These are phyloP conservation scores for Lactarius pseudohatsudake DNA, from an alignment of 768 basidiomycete genomes.

Conservation along the genomic window DNA sequence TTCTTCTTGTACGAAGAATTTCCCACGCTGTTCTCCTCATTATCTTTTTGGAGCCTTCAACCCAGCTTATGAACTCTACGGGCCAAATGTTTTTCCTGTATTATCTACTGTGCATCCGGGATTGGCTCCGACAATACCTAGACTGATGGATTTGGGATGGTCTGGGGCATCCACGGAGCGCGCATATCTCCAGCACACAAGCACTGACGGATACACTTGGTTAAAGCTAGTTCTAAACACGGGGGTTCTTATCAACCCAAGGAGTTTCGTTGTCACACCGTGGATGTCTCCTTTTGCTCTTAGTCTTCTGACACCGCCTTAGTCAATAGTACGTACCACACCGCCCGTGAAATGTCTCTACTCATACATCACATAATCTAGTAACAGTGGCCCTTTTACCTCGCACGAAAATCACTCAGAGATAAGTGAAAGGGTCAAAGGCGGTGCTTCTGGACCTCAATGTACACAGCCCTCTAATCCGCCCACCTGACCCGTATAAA, in stretches of 20 bases:
- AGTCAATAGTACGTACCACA: not conserved
- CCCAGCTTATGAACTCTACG: not conserved
- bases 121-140: not conserved
- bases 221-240: not conserved
- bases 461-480: not conserved
- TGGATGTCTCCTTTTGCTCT: not conserved
- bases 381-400: not conserved
- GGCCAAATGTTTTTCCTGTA: not conserved
- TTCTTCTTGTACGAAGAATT: not conserved
- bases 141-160: not conserved
- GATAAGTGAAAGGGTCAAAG: not conserved
- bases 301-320: not conserved
- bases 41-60: not conserved
- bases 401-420: not conserved
- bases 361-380: not conserved
- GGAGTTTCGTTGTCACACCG: not conserved
- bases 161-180: not conserved
- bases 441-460: not conserved
- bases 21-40: not conserved
- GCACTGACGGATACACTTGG: not conserved
- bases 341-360: not conserved
- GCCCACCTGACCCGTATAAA: not conserved
- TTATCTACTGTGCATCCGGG: not conserved
- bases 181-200: not conserved
- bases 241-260: not conserved